These are phyloP conservation scores for Paraconiothyrium brasiliense DNA, from an alignment of 2,329 filamentous ascomycete species.

Conservation along the genomic window DNA sequence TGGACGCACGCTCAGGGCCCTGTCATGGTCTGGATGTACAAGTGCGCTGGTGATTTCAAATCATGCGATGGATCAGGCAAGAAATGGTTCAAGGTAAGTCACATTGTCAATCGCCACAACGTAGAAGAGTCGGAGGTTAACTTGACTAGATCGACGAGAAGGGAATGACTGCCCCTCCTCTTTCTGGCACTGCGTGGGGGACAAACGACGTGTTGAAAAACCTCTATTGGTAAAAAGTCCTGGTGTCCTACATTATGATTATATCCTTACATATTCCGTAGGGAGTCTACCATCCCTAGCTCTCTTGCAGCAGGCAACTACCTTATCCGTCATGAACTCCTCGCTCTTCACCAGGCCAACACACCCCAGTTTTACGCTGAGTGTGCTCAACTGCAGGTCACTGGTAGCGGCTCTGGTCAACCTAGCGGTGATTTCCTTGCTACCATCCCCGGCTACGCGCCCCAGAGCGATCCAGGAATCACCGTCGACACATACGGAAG, in stretches of 20 bases:
- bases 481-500: slow-evolving; percentile 62
- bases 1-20: slow-evolving; percentile 69
- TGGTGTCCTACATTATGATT: no score
- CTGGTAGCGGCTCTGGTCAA: slow-evolving; percentile 58
- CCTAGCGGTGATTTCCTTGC: slow-evolving; percentile 56
- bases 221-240: slow-evolving; percentile 53
- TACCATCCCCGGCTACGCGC: slow-evolving; percentile 54
- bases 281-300: slow-evolving; percentile 61
- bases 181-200: slow-evolving; percentile 61
- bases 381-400: slow-evolving; percentile 65
- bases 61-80: slow-evolving; percentile 62
- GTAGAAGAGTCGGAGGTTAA: not conserved
- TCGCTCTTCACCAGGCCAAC: slow-evolving; percentile 66
- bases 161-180: slow-evolving; percentile 58
- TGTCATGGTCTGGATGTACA: slow-evolving; percentile 65
- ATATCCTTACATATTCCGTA: no score
- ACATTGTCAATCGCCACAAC: not conserved
- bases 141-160: slow-evolving; percentile 56
- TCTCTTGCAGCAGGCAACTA: slow-evolving; percentile 50
- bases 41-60: slow-evolving; percentile 59
- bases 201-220: slow-evolving; percentile 59
- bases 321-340: slow-evolving; percentile 62
- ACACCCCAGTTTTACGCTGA: slow-evolving; percentile 64
- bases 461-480: slow-evolving; percentile 60
- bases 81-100: slow-evolving; percentile 64